phyloP scores from a whole-genome alignment of 2,329 filamentous ascomycete species.

The Fusarium globosum region DNA sequence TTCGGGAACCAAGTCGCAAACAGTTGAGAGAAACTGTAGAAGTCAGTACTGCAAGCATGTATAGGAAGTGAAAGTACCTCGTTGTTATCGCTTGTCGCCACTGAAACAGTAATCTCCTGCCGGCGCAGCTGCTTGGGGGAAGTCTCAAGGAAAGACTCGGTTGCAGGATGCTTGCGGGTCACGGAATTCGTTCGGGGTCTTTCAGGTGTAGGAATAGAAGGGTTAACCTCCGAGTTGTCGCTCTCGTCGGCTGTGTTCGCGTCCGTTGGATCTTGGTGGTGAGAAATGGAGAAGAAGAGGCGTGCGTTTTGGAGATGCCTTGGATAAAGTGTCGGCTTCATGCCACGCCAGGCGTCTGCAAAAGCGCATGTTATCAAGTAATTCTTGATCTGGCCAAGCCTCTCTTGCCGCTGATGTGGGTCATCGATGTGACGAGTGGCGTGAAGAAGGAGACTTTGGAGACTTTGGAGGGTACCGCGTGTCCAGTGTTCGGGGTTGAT shows the following conservation, averaged over 20 bases:
- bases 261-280: too few species aligned
- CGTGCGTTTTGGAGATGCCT: background rate
- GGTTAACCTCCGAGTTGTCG: fast-evolving
- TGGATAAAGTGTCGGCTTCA: background rate
- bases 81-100: fast-evolving
- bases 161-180: background rate
- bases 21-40: background rate
- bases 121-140: background rate
- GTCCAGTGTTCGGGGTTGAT: background rate
- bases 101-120: background rate
- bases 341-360: background rate
- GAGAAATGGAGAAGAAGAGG: background rate
- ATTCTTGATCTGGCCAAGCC: background rate
- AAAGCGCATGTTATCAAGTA: background rate
- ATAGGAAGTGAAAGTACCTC: too few species aligned
- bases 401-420: background rate
- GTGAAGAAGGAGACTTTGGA: background rate
- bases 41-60: too few species aligned
- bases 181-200: background rate
- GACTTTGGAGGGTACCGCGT: background rate
- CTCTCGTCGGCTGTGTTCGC: background rate
- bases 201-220: background rate
- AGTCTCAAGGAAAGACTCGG: background rate
- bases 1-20: background rate
- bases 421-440: background rate